These are phyloP conservation scores for Capsella bursapastoris DNA, from an alignment of 345 rosid genomes.

Conservation along the genomic window DNA sequence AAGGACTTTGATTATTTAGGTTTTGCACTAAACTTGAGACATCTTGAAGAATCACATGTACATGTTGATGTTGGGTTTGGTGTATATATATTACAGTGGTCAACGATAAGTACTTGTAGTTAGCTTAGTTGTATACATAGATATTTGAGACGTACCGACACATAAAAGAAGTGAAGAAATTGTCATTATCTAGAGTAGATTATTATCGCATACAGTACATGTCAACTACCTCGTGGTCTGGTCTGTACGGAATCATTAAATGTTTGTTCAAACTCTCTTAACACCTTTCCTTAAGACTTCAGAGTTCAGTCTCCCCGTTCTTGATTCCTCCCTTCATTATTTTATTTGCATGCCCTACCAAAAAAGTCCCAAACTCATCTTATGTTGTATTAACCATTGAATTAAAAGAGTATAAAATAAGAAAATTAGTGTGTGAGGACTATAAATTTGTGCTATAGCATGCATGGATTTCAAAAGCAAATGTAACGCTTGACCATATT, in stretches of 20 bases:
- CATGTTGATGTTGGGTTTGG: not conserved
- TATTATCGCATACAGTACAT: not conserved
- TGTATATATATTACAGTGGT: slow-evolving; percentile 13
- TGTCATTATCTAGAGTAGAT: slow-evolving; percentile 17
- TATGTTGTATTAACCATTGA: too few relatives aligned
- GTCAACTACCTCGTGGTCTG: slow-evolving; percentile 41
- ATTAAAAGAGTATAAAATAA: too few relatives aligned
- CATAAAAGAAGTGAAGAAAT: slow-evolving; percentile 26
- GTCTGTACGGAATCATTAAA: slow-evolving; percentile 42
- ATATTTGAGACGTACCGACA: slow-evolving; percentile 28
- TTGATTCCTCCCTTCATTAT: not conserved
- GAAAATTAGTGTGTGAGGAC: too few relatives aligned
- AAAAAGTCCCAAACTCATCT: too few relatives aligned
- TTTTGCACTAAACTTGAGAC: not conserved
- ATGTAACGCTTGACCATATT: not conserved
- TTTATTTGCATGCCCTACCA: not conserved
- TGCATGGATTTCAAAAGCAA: not conserved
- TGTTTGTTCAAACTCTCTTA: slow-evolving; percentile 28
- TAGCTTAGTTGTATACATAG: not conserved
- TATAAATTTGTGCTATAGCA: too few relatives aligned
- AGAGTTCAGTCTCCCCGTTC: not conserved
- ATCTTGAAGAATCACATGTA: not conserved
- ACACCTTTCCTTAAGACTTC: slow-evolving; percentile 17
- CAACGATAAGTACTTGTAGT: slow-evolving; percentile 18
- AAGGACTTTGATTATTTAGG: slow-evolving; percentile 2